These are phyloP conservation scores for Leptoxyphium fumago DNA, from an alignment of 2,329 filamentous ascomycete genomes.

Conservation along the genomic window DNA sequence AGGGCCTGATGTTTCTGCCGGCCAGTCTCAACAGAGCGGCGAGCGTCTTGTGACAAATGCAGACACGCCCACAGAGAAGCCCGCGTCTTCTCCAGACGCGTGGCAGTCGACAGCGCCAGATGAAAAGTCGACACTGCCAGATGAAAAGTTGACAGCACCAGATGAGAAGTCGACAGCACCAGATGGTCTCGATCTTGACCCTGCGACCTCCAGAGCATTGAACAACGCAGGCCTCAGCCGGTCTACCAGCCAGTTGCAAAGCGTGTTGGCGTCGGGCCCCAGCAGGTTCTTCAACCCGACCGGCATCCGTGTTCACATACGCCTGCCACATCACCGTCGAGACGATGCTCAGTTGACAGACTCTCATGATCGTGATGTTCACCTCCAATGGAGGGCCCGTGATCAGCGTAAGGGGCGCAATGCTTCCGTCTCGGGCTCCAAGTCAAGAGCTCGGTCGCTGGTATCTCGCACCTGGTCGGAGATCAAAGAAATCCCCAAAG, in stretches of 20 bases:
- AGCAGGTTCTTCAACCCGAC: conserved; percentile 7
- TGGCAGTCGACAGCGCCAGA: background rate
- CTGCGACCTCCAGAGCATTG: background rate
- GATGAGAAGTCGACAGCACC: background rate
- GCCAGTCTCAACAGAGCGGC: background rate
- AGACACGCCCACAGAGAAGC: background rate
- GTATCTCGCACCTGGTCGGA: background rate
- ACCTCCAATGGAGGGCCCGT: conserved; percentile 11
- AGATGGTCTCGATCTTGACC: background rate
- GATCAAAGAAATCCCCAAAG: conserved; percentile 1
- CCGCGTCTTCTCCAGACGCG: background rate
- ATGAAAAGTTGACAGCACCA: background rate
- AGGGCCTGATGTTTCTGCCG: background rate
- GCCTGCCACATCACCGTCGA: conserved; percentile 1
- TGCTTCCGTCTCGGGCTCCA: conserved; percentile 1
- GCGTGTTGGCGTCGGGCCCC: conserved; percentile 5
- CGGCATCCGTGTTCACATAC: conserved; percentile 7
- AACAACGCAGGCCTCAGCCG: background rate
- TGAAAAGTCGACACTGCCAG: background rate
- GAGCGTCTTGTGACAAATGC: background rate
- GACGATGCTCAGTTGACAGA: conserved; percentile 2
- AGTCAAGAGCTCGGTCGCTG: background rate
- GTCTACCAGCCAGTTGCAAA: background rate
- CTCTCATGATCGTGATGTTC: background rate
- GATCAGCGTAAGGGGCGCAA: conserved; percentile 13